Percentiles rank a stretch among this genome's conserved stretches.
Evolutionary conservation across 768 basidiomycete genomes (phyloP).

Genomic region (Tulasnella sp.): DNA sequence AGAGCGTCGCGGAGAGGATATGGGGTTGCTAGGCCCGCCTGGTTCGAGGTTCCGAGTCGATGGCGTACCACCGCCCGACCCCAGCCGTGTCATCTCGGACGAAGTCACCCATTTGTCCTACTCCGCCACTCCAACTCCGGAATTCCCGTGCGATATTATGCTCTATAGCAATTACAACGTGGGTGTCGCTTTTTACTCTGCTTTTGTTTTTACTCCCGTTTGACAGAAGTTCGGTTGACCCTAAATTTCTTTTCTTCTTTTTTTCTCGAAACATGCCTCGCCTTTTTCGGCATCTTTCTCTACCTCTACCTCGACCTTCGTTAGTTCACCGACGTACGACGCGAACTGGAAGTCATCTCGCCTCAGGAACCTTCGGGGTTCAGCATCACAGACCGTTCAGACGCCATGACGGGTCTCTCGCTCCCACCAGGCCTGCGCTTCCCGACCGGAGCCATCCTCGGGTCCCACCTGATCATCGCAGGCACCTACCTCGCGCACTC

Average conservation of each 20-base stretch:
- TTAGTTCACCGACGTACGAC: constrained; percentile 91
- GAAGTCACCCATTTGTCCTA: constrained; percentile 71
- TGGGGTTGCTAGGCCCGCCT: constrained; percentile 52
- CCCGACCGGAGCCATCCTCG: constrained; percentile 91
- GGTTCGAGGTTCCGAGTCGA: constrained; percentile 63
- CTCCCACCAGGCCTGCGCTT: constrained; percentile 96
- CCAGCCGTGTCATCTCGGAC: constrained; percentile 32
- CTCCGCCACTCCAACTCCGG: constrained; percentile 68
- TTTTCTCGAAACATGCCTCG: not conserved
- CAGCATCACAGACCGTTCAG: constrained; percentile 76
- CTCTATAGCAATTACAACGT: constrained; percentile 97
- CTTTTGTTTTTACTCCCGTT: too few relatives aligned
- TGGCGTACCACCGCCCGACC: constrained; percentile 44
- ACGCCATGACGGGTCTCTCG: constrained; percentile 70
- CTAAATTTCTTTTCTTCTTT: not conserved
- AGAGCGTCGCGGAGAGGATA: constrained; percentile 49
- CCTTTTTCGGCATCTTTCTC: not conserved
- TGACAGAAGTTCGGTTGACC: constrained; percentile 6
- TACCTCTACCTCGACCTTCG: constrained; percentile 14
- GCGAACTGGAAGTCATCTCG: constrained; percentile 90
- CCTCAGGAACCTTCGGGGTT: constrained; percentile 67
- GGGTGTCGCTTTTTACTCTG: constrained; percentile 42
- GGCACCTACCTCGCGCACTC: constrained; percentile 95
- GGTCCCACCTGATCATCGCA: constrained; percentile 88
- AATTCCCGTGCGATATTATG: constrained; percentile 83